phyloP scores from a whole-genome alignment of 495 filamentous ascomycete genomes.

The Neurospora sp. region DNA sequence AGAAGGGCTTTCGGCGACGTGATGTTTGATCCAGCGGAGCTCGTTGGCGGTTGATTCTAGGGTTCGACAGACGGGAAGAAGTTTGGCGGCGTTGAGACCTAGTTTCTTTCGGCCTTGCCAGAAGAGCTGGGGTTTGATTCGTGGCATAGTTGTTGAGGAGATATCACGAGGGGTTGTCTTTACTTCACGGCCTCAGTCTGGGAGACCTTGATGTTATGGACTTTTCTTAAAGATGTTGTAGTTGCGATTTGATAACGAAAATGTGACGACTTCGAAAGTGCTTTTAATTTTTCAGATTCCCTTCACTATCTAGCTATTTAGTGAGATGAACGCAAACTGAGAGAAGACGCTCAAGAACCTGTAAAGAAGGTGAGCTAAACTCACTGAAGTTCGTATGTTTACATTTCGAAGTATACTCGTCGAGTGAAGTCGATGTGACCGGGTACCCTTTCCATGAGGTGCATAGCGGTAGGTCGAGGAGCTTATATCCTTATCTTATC shows the following conservation, averaged over 20 bases:
- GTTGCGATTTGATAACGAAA: background rate
- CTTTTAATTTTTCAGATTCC: background rate
- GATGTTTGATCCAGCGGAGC: constrained; percentile 74
- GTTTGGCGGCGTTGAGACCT: constrained; percentile 49
- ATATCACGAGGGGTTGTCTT: background rate
- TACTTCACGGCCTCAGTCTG: background rate
- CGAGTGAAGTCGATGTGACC: background rate
- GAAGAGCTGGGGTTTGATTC: constrained; percentile 52
- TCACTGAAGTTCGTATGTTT: background rate
- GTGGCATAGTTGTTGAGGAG: constrained; percentile 51
- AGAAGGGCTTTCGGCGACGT: constrained; percentile 19
- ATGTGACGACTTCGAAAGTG: background rate
- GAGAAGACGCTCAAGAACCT: background rate
- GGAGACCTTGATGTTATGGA: background rate
- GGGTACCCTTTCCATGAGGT: background rate
- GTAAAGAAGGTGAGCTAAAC: background rate
- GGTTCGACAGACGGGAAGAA: constrained; percentile 62
- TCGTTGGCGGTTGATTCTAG: constrained; percentile 61
- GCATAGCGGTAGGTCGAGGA: background rate
- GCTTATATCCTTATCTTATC: background rate
- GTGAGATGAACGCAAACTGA: background rate
- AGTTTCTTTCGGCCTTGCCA: constrained; percentile 41
- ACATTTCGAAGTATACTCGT: background rate
- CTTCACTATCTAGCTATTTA: background rate
- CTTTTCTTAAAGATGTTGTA: background rate